Base-by-base conservation (phyloP, 768 basidiomycete genomes). In the Tylopilus subfusipes region DNA sequence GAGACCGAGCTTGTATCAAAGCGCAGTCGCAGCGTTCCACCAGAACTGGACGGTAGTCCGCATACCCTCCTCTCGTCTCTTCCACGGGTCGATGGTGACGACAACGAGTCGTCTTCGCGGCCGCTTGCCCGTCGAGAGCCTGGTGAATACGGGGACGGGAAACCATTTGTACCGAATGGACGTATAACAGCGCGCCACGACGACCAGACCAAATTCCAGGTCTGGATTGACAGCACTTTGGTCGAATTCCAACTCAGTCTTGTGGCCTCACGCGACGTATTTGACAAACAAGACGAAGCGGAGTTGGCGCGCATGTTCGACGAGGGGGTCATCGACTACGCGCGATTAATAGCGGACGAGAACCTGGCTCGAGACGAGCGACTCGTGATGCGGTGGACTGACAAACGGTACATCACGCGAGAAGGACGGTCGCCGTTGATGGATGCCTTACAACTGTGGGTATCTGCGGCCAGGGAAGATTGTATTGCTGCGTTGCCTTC, bases 201-300 rank as follows among this genome's bases (percentile, higher is more conserved):
- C 5, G 86, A 92, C 57, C 77, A 83, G 13, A 80, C 81, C 39
- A 73, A 76, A 51, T 88, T 91, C 59, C 75, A 82, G 16, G 76
- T 94, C 12, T 76, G 77, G 25, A 81, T 88, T 42, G 84, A 87
- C 33, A 81, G 78, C 3, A 74, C 74, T 51, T 73, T 73, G 46
- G 75, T 87, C 21, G 74, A 75, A n/a, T 93, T 93, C 60, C 85
- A 94, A 68, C 70, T 95, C 55, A 86, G 90, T 60, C 58, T 92
- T 39, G 77, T 87, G 19, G 72, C 74, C 3, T 64, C 64, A 3
- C 59, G 46, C 1, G 63, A 68, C 9, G 44, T 66, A 19, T 68
- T 78, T 53, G 48, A 67, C 58, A 63, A 67, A 30, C 57, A 59
- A 50, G 79, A 82, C 57, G 80, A 82, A 44, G 72, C 82, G 6